A percentile compares a stretch with the other conserved stretches of the same genome.
phyloP scores from a whole-genome alignment of 179 eudicot genomes.

The Patellifolia procumbens region DNA sequence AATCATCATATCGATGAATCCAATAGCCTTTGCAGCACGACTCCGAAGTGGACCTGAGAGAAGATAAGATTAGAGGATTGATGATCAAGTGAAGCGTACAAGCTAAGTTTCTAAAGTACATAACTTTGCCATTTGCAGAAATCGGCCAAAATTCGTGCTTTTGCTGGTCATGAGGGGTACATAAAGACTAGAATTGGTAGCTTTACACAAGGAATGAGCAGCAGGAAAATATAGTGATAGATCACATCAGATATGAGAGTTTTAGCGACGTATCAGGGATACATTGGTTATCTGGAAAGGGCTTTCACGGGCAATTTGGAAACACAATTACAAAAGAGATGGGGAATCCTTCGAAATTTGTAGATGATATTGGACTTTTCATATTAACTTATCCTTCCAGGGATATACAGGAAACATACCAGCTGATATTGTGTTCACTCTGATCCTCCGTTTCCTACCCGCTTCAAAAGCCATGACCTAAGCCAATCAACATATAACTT shows the following conservation, averaged over 20 bases:
- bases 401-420: conserved; percentile 46
- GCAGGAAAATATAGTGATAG: no score
- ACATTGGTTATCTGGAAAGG: no score
- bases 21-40: conserved; percentile 97
- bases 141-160: neutral
- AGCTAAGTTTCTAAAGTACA: neutral
- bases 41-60: conserved; percentile 85
- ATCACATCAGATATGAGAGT: no score
- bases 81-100: conserved; percentile 4
- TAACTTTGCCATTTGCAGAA: neutral
- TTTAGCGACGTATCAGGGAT: no score
- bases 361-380: no score
- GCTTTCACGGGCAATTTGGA: no score
- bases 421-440: conserved; percentile 97
- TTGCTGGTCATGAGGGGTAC: neutral
- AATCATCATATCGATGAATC: conserved; percentile 94
- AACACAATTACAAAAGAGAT: no score
- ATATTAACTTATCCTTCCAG: no score
- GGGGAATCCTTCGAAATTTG: no score
- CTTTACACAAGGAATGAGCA: neutral
- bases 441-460: conserved; percentile 77
- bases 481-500: conserved; percentile 17
- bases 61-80: neutral
- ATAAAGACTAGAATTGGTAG: neutral
- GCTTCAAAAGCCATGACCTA: conserved; percentile 98